A percentile compares a stretch with the other conserved stretches of the same genome.
phyloP scores from a whole-genome alignment of 148 eudicot species.

The Rhododendron mucronatum region DNA sequence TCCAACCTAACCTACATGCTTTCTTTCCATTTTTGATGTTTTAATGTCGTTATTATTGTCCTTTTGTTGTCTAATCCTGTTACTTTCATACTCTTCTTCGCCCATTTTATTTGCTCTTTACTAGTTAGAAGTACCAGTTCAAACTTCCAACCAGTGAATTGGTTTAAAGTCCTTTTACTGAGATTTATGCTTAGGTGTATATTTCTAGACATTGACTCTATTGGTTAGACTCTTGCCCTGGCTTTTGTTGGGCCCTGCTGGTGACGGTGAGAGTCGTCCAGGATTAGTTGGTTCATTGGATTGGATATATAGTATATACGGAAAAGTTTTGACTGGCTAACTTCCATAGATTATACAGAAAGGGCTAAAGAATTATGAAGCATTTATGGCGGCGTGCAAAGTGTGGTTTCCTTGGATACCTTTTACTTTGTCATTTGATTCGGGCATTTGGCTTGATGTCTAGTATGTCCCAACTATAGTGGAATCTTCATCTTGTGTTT shows the following conservation, averaged over 20 bases:
- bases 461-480: neutral
- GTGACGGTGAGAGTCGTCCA: neutral
- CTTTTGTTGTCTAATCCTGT: neutral
- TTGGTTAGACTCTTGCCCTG: neutral
- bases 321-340: neutral
- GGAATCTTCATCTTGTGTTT: neutral
- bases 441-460: neutral
- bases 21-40: neutral
- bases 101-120: neutral
- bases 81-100: neutral
- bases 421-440: neutral
- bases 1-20: neutral
- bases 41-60: neutral
- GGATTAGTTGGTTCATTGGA: neutral
- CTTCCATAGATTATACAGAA: neutral
- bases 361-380: neutral
- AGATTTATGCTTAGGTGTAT: neutral
- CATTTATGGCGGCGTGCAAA: neutral
- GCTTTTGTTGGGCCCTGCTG: neutral
- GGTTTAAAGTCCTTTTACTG: neutral
- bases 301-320: neutral
- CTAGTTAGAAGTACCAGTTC: neutral
- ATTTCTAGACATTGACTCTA: neutral
- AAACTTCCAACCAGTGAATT: neutral
- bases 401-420: neutral